A percentile compares a stretch with the other conserved stretches of the same genome.
Conservation (phyloP, 2,329 filamentous ascomycete species). For the Epichloe scottii region DNA sequence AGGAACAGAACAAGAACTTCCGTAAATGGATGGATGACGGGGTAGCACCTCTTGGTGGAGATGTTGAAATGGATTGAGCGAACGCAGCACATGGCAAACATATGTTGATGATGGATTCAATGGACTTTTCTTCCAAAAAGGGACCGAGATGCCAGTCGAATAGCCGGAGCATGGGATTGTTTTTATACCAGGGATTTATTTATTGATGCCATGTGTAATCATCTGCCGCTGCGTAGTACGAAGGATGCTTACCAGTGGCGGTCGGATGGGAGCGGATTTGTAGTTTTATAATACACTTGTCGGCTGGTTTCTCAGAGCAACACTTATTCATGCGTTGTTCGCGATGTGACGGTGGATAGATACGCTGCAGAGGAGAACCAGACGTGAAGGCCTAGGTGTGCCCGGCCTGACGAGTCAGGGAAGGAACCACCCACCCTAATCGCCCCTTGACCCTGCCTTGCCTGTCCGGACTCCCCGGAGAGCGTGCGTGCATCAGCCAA, state of each 20-base stretch:
- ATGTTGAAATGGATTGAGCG: slow-evolving; percentile 4
- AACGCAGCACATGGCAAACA: too few species aligned
- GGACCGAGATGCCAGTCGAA: not conserved
- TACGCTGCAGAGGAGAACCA: too few species aligned
- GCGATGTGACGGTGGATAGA: too few species aligned
- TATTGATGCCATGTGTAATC: not conserved
- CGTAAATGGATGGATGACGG: slow-evolving; percentile 41
- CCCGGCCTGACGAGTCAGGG: not conserved
- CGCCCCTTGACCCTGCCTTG: too few species aligned
- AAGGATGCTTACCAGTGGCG: not conserved
- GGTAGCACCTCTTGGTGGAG: slow-evolving; percentile 17
- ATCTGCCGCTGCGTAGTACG: not conserved
- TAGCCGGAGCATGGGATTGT: slow-evolving; percentile 4
- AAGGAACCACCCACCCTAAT: too few species aligned
- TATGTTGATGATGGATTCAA: not conserved
- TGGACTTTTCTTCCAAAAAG: not conserved
- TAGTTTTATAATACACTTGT: not conserved
- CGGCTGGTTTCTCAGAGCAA: not conserved
- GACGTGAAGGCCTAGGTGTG: not conserved
- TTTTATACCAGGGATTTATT: slow-evolving; percentile 4
- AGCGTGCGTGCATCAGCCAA: too few species aligned
- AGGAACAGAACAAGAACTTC: slow-evolving; percentile 58
- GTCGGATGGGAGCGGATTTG: not conserved
- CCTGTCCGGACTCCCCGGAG: too few species aligned
- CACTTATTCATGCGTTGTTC: not conserved